Base-by-base conservation (phyloP, 2,329 filamentous ascomycete species). In the Chaetoscypha palmicola region DNA sequence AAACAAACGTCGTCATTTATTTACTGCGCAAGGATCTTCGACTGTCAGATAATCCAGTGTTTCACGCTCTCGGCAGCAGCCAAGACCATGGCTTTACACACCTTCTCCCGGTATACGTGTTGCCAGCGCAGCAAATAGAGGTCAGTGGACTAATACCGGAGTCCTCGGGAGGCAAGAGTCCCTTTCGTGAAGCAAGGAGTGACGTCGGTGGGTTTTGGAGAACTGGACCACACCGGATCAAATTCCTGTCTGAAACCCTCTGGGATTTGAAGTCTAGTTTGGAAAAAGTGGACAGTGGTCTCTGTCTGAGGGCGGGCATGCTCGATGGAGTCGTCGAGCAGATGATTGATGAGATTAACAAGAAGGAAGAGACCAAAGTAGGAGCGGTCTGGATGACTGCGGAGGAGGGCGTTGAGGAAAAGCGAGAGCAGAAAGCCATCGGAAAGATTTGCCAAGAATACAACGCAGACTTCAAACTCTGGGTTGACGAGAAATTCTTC, bases 401-500 rank as follows among this genome's bases (percentile, higher is more conserved):
- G 4, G 83, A 89, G 46, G 77, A 84, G 42, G 78, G 81, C 0
- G 70, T 71, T 2, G 86, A 91, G 54, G 86, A 91, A 60, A 72
- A 74, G 45, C 62, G 66, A 3, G 83, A 90, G 42, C 79, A 88
- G 54, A 62, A 67, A 17, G 66, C 66, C 1, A 68, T 86, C 1
- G 68, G 70, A 21, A 59, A 66, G 0, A 58, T 77, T 0, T 80
- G 83, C 43, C 63, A 72, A 17, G 60, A 70, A 10, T 64, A 71
- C 2, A 69, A 68, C 1, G 67, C 79, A 3, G 70, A 77, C 1
- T 86, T 87, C 60, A 75, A 76, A 58, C 46, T 79, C 1, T 89
- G 80, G 77, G 62, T 64, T 0, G 85, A 91, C 54, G 85, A 89
- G 62, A 91, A 90, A 60, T 90, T 86, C 54, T 81, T 81, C 47